Conservation (phyloP, 257 asterid genomes). For the Cynanchum wilfordii region DNA sequence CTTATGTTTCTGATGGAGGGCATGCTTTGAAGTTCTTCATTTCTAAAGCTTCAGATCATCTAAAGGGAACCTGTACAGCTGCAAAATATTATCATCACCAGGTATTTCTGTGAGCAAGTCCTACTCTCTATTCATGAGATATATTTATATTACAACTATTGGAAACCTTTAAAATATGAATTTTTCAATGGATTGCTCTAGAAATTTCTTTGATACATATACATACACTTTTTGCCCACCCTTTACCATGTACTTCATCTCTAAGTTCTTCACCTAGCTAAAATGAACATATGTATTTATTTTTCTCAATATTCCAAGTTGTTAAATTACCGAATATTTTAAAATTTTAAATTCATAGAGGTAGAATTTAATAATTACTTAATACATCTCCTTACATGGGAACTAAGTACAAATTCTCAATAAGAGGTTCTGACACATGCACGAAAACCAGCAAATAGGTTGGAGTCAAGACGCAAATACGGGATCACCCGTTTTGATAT, state of each 20-base stretch:
- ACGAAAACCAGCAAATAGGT: too few species aligned
- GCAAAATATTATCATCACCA: slow-evolving; percentile 61
- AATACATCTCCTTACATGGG: too few species aligned
- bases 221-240: background rate
- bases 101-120: slow-evolving; percentile 35
- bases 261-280: background rate
- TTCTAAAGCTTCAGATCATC: slow-evolving; percentile 34
- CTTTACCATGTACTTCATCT: background rate
- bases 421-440: too few species aligned
- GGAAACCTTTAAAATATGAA: background rate
- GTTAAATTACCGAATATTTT: too few species aligned
- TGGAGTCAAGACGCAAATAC: too few species aligned
- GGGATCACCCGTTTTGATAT: too few species aligned
- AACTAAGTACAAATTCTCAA: too few species aligned
- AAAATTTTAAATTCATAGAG: too few species aligned
- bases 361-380: too few species aligned
- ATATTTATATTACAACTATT: background rate
- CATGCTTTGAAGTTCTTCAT: slow-evolving; percentile 35
- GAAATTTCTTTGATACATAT: background rate
- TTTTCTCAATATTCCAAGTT: too few species aligned
- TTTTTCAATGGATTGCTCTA: background rate
- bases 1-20: slow-evolving; percentile 27
- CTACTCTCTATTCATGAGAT: background rate
- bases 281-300: background rate
- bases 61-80: slow-evolving; percentile 32